These are phyloP conservation scores for Cercophora scortea DNA, from an alignment of 495 filamentous ascomycete genomes.

Conservation along the genomic window DNA sequence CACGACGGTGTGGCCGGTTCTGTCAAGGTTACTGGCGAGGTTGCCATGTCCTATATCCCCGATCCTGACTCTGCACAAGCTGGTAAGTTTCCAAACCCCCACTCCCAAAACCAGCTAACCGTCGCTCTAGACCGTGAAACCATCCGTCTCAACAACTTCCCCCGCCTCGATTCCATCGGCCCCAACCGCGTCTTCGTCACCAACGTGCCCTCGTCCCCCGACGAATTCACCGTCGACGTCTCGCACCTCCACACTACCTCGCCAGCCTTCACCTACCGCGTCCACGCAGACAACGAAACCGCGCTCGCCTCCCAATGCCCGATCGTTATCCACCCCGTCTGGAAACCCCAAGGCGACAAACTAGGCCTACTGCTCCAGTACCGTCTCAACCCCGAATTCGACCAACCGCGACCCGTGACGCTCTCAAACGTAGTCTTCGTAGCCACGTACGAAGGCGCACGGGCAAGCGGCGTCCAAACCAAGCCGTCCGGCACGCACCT, in stretches of 20 bases:
- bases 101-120: slow-evolving; percentile 8
- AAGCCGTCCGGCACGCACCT: slow-evolving; percentile 74
- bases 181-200: slow-evolving; percentile 86
- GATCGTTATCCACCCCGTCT: slow-evolving; percentile 67
- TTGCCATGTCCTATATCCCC: slow-evolving; percentile 79
- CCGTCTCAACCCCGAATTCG: slow-evolving; percentile 69
- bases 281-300: slow-evolving; percentile 66
- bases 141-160: slow-evolving; percentile 86
- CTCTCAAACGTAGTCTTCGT: slow-evolving; percentile 78
- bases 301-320: slow-evolving; percentile 57
- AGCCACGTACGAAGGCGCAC: slow-evolving; percentile 65
- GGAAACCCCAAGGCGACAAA: slow-evolving; percentile 77
- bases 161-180: slow-evolving; percentile 85
- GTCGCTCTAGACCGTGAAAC: slow-evolving; percentile 42
- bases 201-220: slow-evolving; percentile 51
- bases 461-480: slow-evolving; percentile 56
- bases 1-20: slow-evolving; percentile 63
- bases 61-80: slow-evolving; percentile 29
- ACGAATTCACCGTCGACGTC: slow-evolving; percentile 72
- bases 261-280: slow-evolving; percentile 89
- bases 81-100: slow-evolving; percentile 12
- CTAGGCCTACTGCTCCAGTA: slow-evolving; percentile 79
- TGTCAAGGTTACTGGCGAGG: slow-evolving; percentile 76
- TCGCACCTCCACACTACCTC: slow-evolving; percentile 63
- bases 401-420: slow-evolving; percentile 44